Base-by-base conservation (phyloP, 345 rosid species). In the Salix dunnii region DNA sequence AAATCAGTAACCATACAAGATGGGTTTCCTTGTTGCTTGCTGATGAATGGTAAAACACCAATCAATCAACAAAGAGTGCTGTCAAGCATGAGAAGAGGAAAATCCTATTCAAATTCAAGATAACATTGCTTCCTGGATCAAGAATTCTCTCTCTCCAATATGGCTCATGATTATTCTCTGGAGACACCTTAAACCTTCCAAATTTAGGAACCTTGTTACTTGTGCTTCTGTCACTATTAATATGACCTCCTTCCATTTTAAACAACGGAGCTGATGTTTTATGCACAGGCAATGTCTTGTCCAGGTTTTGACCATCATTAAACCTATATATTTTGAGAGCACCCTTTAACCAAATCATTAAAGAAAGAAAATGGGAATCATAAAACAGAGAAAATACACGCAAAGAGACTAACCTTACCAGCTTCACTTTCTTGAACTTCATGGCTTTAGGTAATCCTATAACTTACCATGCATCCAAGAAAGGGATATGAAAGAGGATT, bases 11-110 rank as follows among this genome's bases (percentile, higher is more conserved):
- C 84, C 91, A 88, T 83, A 79, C 94, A 91, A 0, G 90, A 81
- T 18, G 92, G 76, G 77, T 28, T 40, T 73, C 90, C 62, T 82
- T 83, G 31, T 64, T 81, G 33, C 71, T 77, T 0, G 90, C 89
- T 14, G 90, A 88, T 23, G 97, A 94, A 8, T 91, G 85, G 80
- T 88, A 91, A 70, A 91, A 91, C 78, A 91, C 89, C 86, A 90
- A 84, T 46, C 96, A 97, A 82, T 95, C 97, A 3, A 91, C 89
- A 73, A 91, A 93, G 11, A 93, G 88, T n/a, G 96, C 92, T 10
- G 93, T 84, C 10, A 95, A 78, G 82, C 93, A 90, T 82, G 90
- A 90, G 64, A 88, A 88, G 75, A 89, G 94, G 81, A 95, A 95
- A 68, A 88, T 61, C 81, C 94, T 86, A 87, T 87, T 92, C 91